These are phyloP conservation scores for Pyrenochaeta sp. DNA, from an alignment of 2,329 filamentous ascomycete species.

Conservation along the genomic window DNA sequence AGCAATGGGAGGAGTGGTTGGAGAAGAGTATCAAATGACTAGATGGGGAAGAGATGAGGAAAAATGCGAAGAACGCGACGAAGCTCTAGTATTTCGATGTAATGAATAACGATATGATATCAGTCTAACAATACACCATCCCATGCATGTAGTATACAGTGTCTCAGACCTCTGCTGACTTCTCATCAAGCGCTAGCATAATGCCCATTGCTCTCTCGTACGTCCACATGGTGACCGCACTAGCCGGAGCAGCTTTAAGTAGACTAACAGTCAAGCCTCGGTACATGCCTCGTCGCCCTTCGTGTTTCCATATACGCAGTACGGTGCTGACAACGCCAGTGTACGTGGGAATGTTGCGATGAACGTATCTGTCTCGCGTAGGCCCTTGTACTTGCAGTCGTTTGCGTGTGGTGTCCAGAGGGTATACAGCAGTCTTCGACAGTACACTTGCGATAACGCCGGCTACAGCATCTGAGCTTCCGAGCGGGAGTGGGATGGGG, in stretches of 20 bases:
- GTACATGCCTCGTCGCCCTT: constrained; percentile 84
- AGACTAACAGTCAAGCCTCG: constrained; percentile 87
- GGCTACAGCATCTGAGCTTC: constrained; percentile 82
- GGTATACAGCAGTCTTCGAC: constrained; percentile 91
- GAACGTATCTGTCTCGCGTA: constrained; percentile 78
- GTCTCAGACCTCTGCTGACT: neutral
- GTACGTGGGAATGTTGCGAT: constrained; percentile 89
- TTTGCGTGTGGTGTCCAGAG: constrained; percentile 91
- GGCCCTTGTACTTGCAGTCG: constrained; percentile 95
- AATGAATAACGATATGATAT: neutral
- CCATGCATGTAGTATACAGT: neutral
- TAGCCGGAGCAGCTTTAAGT: constrained; percentile 92
- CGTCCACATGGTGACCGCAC: constrained; percentile 93
- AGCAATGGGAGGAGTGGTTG: constrained; percentile 89
- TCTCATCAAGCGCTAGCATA: constrained; percentile 54
- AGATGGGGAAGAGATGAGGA: neutral
- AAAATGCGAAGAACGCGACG: neutral
- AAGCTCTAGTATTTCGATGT: too few relatives aligned
- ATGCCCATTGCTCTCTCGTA: constrained; percentile 79
- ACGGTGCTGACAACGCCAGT: constrained; percentile 71
- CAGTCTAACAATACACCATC: neutral
- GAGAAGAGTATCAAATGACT: constrained; percentile 67
- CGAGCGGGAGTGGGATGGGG: constrained; percentile 70
- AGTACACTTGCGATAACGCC: constrained; percentile 81
- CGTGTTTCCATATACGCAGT: constrained; percentile 70